Conservation (phyloP, 768 basidiomycete genomes). For the Tylopilus subfusipes region DNA sequence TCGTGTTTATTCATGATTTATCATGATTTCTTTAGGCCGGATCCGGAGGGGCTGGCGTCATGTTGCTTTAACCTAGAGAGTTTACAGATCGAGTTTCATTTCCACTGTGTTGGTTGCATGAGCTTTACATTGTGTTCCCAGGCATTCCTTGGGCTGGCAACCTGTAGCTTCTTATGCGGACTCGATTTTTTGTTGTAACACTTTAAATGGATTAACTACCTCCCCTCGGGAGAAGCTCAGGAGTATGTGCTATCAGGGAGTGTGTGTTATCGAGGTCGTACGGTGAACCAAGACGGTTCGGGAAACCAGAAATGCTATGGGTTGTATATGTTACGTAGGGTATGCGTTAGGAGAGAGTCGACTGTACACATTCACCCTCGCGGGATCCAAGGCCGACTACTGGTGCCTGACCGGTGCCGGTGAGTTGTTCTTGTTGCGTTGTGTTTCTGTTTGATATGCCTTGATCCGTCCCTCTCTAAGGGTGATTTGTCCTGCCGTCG, state of each 20-base stretch:
- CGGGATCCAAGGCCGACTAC: not conserved
- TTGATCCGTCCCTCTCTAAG: not conserved
- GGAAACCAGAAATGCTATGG: no score
- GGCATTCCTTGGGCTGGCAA: constrained; percentile 15
- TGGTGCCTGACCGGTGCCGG: not conserved
- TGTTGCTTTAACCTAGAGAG: constrained; percentile 3
- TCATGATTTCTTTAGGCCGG: constrained; percentile 7
- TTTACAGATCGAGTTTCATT: constrained; percentile 1
- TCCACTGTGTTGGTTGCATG: constrained; percentile 14
- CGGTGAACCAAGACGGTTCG: no score
- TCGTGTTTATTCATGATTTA: constrained; percentile 16
- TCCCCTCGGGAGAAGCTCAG: no score
- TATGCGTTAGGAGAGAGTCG: no score
- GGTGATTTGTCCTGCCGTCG: no score
- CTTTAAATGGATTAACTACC: not conserved
- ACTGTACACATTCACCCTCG: not conserved
- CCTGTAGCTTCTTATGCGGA: constrained; percentile 3
- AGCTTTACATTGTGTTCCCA: constrained; percentile 1
- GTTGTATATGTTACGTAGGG: no score
- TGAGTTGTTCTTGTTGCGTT: not conserved
- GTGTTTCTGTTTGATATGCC: not conserved
- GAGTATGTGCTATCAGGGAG: no score
- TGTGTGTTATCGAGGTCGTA: no score
- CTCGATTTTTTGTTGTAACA: constrained; percentile 11
- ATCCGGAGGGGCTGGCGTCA: constrained; percentile 6